phyloP scores from a whole-genome alignment of 805 yeast genomes.

The Metschnikowia cerradonensis region DNA sequence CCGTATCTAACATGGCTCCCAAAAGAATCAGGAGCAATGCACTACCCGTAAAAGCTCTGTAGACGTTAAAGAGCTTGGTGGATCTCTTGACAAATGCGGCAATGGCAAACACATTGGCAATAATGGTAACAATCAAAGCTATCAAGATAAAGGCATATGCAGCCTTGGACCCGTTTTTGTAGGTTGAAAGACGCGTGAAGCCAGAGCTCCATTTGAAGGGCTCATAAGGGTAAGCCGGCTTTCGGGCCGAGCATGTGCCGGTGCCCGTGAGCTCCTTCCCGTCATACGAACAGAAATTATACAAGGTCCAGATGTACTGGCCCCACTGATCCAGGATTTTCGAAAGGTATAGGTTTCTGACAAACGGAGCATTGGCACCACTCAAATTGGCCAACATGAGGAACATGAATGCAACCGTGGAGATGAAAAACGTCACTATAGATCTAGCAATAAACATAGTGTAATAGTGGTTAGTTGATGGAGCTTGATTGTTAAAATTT shows the following conservation, averaged over 20 bases:
- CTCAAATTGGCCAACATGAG: slow-evolving; percentile 14
- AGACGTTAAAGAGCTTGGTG: slow-evolving; percentile 2
- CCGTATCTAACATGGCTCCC: slow-evolving; percentile 9
- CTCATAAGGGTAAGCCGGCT: slow-evolving; percentile 11
- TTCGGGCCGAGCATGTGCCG: slow-evolving; percentile 9
- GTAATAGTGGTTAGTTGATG: neutral
- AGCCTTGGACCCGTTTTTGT: slow-evolving; percentile 9
- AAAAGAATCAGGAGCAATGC: slow-evolving; percentile 8
- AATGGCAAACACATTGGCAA: slow-evolving; percentile 5
- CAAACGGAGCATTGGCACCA: slow-evolving; percentile 12
- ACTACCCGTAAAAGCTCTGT: slow-evolving; percentile 4
- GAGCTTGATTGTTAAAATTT: too few relatives aligned
- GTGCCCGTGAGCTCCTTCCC: slow-evolving; percentile 7
- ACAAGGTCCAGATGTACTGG: slow-evolving; percentile 12
- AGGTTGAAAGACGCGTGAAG: neutral
- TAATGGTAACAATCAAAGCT: slow-evolving; percentile 6
- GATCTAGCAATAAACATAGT: slow-evolving; percentile 8
- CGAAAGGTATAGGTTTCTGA: slow-evolving; percentile 11
- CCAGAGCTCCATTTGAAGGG: slow-evolving; percentile 14
- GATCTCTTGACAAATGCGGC: slow-evolving; percentile 6
- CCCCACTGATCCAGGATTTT: slow-evolving; percentile 8
- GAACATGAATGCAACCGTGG: slow-evolving; percentile 13
- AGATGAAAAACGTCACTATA: slow-evolving; percentile 11
- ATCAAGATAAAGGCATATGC: slow-evolving; percentile 8
- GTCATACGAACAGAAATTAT: slow-evolving; percentile 9